A percentile compares a stretch with the other conserved stretches of the same genome.
These are phyloP conservation scores for Blastobotrys aristatus DNA, from an alignment of 1,139 yeast genomes.

Conservation along the genomic window DNA sequence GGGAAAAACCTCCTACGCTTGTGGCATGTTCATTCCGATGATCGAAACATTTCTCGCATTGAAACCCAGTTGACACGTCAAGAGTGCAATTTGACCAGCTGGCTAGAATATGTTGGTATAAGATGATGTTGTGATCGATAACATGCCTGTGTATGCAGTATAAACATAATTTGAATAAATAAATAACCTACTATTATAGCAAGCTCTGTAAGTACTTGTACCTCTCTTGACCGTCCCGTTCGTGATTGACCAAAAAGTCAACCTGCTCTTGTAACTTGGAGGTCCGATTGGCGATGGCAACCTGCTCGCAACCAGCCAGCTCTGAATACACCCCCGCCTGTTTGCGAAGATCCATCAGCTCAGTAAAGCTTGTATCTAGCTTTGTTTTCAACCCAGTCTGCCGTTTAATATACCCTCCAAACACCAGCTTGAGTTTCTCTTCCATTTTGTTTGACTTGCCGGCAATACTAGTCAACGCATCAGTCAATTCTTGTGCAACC, in stretches of 20 bases:
- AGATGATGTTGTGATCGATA: too few relatives aligned
- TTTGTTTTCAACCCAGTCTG: conserved; percentile 32
- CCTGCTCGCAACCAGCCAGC: conserved; percentile 34
- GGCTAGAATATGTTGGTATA: too few relatives aligned
- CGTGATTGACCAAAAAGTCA: conserved; percentile 39
- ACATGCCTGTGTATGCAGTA: too few relatives aligned
- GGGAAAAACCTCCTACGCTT: too few relatives aligned
- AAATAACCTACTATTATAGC: neutral
- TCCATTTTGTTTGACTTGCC: conserved; percentile 36
- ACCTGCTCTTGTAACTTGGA: conserved; percentile 39
- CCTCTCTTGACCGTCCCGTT: conserved; percentile 36
- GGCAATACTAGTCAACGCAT: conserved; percentile 22
- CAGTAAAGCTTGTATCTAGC: conserved; percentile 28
- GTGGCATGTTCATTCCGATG: too few relatives aligned
- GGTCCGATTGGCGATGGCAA: conserved; percentile 33
- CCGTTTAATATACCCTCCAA: conserved; percentile 38
- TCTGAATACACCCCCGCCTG: conserved; percentile 28
- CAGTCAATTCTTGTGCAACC: conserved; percentile 21
- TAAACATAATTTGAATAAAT: too few relatives aligned
- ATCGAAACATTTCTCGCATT: too few relatives aligned
- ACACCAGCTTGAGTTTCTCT: conserved; percentile 28
- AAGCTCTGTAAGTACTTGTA: conserved; percentile 22
- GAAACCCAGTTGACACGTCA: too few relatives aligned
- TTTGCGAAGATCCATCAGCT: conserved; percentile 30
- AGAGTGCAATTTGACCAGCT: too few relatives aligned